Evolutionary conservation across 768 basidiomycete genomes (phyloP).

Genomic region (Lactarius tabidus): DNA sequence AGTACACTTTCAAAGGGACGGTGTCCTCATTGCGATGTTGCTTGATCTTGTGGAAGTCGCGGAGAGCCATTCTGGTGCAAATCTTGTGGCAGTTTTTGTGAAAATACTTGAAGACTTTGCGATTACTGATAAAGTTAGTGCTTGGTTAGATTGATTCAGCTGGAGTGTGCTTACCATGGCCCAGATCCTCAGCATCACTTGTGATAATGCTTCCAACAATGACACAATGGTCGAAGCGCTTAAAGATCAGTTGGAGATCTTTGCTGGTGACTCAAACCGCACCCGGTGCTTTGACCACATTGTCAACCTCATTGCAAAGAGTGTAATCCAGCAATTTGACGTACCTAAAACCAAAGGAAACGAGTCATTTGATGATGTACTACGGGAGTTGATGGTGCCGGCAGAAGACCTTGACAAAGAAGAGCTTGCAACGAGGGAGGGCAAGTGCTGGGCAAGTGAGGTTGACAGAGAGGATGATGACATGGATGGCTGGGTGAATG

Average conservation of each 20-base stretch:
- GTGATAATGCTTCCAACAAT: conserved; percentile 38
- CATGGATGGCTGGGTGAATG: no score
- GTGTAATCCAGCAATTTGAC: no score
- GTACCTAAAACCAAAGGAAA: no score
- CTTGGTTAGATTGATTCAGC: neutral
- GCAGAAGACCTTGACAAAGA: no score
- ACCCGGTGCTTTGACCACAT: conserved; percentile 39
- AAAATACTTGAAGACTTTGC: conserved; percentile 30
- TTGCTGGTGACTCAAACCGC: conserved; percentile 29
- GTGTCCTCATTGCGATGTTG: neutral
- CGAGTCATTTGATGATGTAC: no score
- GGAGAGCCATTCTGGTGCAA: conserved; percentile 31
- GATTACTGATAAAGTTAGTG: conserved; percentile 31
- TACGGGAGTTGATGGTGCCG: no score
- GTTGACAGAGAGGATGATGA: no score
- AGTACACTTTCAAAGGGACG: neutral
- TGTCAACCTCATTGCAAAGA: conserved; percentile 33
- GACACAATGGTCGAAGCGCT: conserved; percentile 35
- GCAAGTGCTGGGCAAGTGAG: no score
- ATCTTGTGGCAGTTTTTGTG: conserved; percentile 30
- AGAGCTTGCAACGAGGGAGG: no score
- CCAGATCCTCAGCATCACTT: conserved; percentile 35
- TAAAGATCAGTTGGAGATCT: conserved; percentile 23
- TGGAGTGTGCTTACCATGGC: neutral
- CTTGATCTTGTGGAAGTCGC: neutral